phyloP scores from a whole-genome alignment of 1,284 basidiomycete genomes.

The Rhodotorula sp. region DNA sequence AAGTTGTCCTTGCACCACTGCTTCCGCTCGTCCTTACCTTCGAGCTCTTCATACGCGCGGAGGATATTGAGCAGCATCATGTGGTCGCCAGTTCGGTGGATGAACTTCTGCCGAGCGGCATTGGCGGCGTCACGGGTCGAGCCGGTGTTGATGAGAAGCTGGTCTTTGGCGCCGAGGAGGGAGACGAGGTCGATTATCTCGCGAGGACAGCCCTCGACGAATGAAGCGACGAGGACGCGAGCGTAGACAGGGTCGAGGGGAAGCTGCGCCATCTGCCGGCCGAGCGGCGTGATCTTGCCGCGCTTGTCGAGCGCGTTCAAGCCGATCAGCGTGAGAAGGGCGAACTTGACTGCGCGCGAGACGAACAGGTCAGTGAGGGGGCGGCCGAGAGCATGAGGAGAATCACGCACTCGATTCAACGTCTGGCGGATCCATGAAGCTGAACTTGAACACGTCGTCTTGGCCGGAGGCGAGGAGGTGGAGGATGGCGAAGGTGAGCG shows the following conservation, averaged over 20 bases:
- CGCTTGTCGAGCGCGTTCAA: slow-evolving; percentile 65
- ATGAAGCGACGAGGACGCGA: slow-evolving; percentile 70
- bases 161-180: slow-evolving; percentile 62
- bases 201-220: slow-evolving; percentile 63
- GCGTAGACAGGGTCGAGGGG: slow-evolving; percentile 81
- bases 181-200: slow-evolving; percentile 78
- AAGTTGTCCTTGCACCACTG: slow-evolving; percentile 81
- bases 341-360: slow-evolving; percentile 57
- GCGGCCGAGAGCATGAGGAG: not conserved
- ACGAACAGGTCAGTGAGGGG: slow-evolving; percentile 16
- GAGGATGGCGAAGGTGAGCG: slow-evolving; percentile 74
- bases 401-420: slow-evolving; percentile 60
- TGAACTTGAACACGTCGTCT: slow-evolving; percentile 71
- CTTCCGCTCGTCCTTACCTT: slow-evolving; percentile 41
- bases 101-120: slow-evolving; percentile 53
- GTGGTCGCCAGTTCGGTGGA: slow-evolving; percentile 46
- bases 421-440: slow-evolving; percentile 81
- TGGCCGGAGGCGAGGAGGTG: slow-evolving; percentile 60
- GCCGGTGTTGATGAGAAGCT: slow-evolving; percentile 52
- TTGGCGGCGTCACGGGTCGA: slow-evolving; percentile 51
- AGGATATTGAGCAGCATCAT: slow-evolving; percentile 45
- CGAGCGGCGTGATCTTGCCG: slow-evolving; percentile 64
- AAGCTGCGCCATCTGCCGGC: slow-evolving; percentile 74
- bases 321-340: slow-evolving; percentile 70
- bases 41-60: slow-evolving; percentile 54